A percentile compares a stretch with the other conserved stretches of the same genome.
Evolutionary conservation across 1,139 yeast genomes (phyloP).

Genomic region (Kurtzmaniella natalensis): DNA sequence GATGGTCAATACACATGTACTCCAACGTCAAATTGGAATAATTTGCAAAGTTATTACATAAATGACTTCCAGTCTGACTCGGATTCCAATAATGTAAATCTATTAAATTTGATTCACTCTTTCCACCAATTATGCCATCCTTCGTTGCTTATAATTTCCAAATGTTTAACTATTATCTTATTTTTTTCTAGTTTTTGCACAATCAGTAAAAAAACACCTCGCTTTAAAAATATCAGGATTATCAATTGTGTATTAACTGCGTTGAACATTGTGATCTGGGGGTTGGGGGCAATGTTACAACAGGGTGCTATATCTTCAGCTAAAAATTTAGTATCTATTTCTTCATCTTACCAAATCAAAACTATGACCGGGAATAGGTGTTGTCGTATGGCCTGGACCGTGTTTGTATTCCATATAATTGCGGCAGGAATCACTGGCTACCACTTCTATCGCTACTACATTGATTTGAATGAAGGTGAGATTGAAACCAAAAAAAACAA

Average conservation of each 20-base stretch:
- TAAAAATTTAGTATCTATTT: slow-evolving; percentile 35
- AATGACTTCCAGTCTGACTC: not conserved
- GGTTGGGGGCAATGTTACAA: slow-evolving; percentile 65
- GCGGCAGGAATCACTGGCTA: slow-evolving; percentile 18
- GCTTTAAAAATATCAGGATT: slow-evolving; percentile 27
- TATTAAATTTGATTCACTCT: slow-evolving; percentile 35
- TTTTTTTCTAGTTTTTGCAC: slow-evolving; percentile 40
- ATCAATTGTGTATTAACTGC: slow-evolving; percentile 32
- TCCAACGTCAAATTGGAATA: slow-evolving; percentile 18
- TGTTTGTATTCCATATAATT: slow-evolving; percentile 41
- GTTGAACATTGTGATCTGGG: slow-evolving; percentile 50
- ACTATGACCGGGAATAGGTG: slow-evolving; percentile 53
- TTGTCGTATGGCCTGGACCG: slow-evolving; percentile 57
- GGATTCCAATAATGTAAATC: slow-evolving; percentile 19
- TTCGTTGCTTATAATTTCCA: slow-evolving; percentile 45
- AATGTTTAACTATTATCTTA: slow-evolving; percentile 39
- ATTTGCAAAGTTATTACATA: not conserved
- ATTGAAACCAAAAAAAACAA: too few relatives aligned
- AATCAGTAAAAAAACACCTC: slow-evolving; percentile 48
- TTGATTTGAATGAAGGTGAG: not conserved
- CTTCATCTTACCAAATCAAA: slow-evolving; percentile 49
- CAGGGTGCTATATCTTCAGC: slow-evolving; percentile 56
- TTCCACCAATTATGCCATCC: slow-evolving; percentile 52
- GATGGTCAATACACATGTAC: slow-evolving; percentile 28
- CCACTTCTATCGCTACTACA: not conserved